These are phyloP conservation scores for Astragalus membranaceus DNA, from an alignment of 306 rosid species.

Conservation along the genomic window DNA sequence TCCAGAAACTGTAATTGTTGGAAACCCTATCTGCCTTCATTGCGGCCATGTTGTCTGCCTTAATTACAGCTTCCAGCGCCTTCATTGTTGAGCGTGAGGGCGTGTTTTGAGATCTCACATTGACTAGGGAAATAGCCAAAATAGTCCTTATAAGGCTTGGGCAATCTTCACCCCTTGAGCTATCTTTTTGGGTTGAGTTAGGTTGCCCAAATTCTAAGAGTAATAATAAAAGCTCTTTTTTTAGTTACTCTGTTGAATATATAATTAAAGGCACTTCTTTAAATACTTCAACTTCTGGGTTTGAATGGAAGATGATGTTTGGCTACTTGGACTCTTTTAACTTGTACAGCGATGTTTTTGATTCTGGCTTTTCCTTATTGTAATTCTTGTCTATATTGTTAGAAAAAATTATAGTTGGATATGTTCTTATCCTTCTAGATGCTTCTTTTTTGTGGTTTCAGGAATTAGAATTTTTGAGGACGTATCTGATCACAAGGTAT, in stretches of 20 bases:
- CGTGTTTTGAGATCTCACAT: background rate
- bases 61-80: no score
- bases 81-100: background rate
- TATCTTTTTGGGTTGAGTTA: no score
- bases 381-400: constrained; percentile 14
- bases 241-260: background rate
- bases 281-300: background rate
- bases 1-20: background rate
- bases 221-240: background rate
- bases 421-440: constrained; percentile 14
- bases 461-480: constrained; percentile 94
- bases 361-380: constrained; percentile 4
- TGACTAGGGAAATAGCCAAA: no score
- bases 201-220: background rate
- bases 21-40: background rate
- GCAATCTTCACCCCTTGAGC: background rate
- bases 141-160: background rate
- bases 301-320: background rate
- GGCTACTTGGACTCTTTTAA: background rate
- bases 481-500: constrained; percentile 70
- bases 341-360: background rate
- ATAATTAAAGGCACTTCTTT: constrained; percentile 1
- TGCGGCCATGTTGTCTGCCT: background rate
- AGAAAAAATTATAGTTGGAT: background rate
- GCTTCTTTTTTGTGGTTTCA: constrained; percentile 43